Evolutionary conservation across 306 rosid genomes (phyloP), one percentile per base, ranked within the genome.

Genomic region (Begonia loranthoides): DNA sequence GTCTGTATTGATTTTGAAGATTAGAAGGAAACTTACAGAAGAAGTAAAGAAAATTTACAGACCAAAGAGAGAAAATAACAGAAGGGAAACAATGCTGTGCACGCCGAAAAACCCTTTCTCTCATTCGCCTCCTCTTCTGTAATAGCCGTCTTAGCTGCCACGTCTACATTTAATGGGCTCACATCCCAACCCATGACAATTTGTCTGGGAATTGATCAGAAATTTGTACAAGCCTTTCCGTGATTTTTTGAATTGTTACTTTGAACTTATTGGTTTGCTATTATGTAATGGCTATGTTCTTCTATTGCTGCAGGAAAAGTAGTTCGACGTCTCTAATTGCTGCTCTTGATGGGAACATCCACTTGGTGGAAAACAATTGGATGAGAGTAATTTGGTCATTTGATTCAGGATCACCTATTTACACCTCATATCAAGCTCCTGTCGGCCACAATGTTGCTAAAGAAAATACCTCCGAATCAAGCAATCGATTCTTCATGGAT

Each of bases 301-400:
- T 1, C 8, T 16, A 10, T 53, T 68, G 41, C 57, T n/a, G 56
- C 56, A 55, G 71, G 52, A 52, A 57, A 71, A 71, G 76, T 41
- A 58, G 65, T 40, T 70, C 45, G 12, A 78, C 95, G 1, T 70
- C 72, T 3, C 73, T 88, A 33, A 38, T 73, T 62, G 87, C 79
- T 55, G 57, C 69, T 14, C 57, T 64, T 15, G 83, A 84, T 60
- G 97, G 97, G 66, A 74, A 66, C 34, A 64, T 88, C 56, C 67
- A 64, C 60, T 69, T 84, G 70, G 69, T 77, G 72, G 84, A 82
- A 10, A 71, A 52, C 55, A 72, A 63, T 24, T 63, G 80, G 17
- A 51, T 45, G 63, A 71, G 64, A 43, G 74, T 70, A 13, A 71
- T 81, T 60, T 88, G 94, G 94, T 71, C 89, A 5, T 71, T 88